Conservation (phyloP, 2,329 filamentous ascomycete genomes). For the Claviceps quebecensis region DNA sequence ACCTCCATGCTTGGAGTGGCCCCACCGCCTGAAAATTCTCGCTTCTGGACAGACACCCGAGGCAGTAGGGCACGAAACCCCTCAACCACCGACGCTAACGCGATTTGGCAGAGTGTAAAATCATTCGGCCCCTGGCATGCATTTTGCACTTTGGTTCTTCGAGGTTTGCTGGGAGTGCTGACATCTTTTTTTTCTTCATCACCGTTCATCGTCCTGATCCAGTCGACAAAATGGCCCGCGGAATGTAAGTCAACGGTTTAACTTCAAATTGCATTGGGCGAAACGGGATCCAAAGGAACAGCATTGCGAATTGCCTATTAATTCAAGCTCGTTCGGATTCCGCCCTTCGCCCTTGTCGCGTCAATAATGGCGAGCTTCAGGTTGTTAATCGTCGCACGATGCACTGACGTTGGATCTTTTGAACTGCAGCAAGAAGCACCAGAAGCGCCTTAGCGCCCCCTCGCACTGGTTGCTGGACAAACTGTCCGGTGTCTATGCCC, state of each 20-base stretch:
- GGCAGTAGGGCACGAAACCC: conserved; percentile 22
- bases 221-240: conserved; percentile 47
- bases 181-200: conserved; percentile 19
- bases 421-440: conserved; percentile 82
- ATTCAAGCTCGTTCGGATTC: not conserved
- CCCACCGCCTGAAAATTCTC: not conserved
- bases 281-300: not conserved
- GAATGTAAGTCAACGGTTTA: conserved; percentile 36
- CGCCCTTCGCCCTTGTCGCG: too few species aligned
- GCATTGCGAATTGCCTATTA: not conserved
- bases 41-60: not conserved
- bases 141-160: conserved; percentile 12
- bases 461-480: conserved; percentile 99
- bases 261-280: not conserved
- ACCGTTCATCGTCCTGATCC: conserved; percentile 22
- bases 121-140: conserved; percentile 16
- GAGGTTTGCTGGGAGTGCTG: conserved; percentile 10
- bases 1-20: not conserved
- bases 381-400: not conserved
- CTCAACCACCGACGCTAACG: conserved; percentile 14
- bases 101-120: conserved; percentile 14
- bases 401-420: not conserved
- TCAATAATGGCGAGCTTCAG: not conserved
- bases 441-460: conserved; percentile 98
- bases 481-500: conserved; percentile 79